Base-by-base conservation (phyloP, 768 basidiomycete species). In the Lactifluus echinatus region DNA sequence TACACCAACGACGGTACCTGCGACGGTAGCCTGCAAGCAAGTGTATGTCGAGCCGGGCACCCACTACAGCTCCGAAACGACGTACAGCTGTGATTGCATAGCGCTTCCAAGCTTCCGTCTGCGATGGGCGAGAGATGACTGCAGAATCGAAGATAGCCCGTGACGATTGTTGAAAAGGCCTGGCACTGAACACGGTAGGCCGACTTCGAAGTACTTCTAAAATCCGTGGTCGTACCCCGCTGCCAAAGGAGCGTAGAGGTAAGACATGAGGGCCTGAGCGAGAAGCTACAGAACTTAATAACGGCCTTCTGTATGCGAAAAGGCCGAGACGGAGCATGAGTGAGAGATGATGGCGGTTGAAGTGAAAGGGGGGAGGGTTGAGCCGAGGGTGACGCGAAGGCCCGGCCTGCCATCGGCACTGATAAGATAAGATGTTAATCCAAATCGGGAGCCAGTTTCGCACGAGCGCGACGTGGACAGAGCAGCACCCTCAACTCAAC, bases 1-100 rank as follows among this genome's bases (percentile, higher is more conserved):
- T 24, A 83, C 73, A 3, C 80, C 73, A 36, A 91, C 70, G 24
- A 87, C 76, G 8, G 83, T 79, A 8, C 85, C 86, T 36, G 83
- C 88, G 37, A 91, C 84, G 31, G 84, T 81, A 23, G 77, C 84
- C 87, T 89, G 15, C 47, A 12, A 50, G 28, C 47, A 36, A 50
- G 56, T 39, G n/a, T n/a, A n/a, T n/a, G n/a, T n/a, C n/a, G n/a
- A n/a, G n/a, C n/a, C n/a, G n/a, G n/a, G n/a, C n/a, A n/a, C n/a
- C n/a, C 17, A 12, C 11, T 15, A 15, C 39, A 40, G 42, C 2
- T 36, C 26, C 11, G 14, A 33, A 21, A 23, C 11, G 54, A 73
- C 73, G 50, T 64, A 83, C 83, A 6, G 77, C 82, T 28, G 79
- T 80, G 59, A 81, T 72, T 17, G 74, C 80, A 55, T 72, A 77